Percentiles rank a stretch among this genome's conserved stretches.
These are phyloP conservation scores for Colletotrichum acutatum DNA, from an alignment of 2,329 filamentous ascomycete species.

Conservation along the genomic window DNA sequence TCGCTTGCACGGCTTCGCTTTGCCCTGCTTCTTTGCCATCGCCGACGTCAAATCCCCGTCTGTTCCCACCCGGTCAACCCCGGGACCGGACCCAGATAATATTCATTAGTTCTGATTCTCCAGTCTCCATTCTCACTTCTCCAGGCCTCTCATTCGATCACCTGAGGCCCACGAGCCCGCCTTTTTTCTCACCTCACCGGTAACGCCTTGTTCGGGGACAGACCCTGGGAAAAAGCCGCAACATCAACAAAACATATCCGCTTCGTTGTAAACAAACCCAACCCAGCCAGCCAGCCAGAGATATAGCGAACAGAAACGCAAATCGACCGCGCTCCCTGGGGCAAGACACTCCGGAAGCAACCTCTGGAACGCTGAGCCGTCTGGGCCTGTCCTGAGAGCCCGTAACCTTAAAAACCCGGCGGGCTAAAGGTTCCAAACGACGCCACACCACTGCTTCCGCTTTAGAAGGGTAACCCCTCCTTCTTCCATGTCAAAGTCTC, in stretches of 20 bases:
- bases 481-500: slow-evolving; percentile 24
- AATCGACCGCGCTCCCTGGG: neutral
- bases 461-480: slow-evolving; percentile 31
- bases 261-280: slow-evolving; percentile 28
- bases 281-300: neutral
- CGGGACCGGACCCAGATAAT: slow-evolving; percentile 26
- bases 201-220: slow-evolving; percentile 5
- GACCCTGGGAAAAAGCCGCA: slow-evolving; percentile 32
- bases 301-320: neutral
- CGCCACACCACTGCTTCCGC: slow-evolving; percentile 34
- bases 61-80: slow-evolving; percentile 26
- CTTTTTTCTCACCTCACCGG: slow-evolving; percentile 28
- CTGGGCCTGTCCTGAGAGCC: slow-evolving; percentile 29
- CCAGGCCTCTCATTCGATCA: slow-evolving; percentile 29
- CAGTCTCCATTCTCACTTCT: slow-evolving; percentile 1
- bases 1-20: slow-evolving; percentile 24
- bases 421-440: slow-evolving; percentile 8
- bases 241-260: slow-evolving; percentile 25
- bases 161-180: slow-evolving; percentile 25
- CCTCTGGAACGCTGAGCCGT: slow-evolving; percentile 16
- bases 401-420: slow-evolving; percentile 28
- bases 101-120: neutral
- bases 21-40: slow-evolving; percentile 29
- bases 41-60: slow-evolving; percentile 30
- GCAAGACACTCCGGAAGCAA: slow-evolving; percentile 29